phyloP scores from a whole-genome alignment of 2,329 filamentous ascomycete species.

The Zymoseptoria tritici region DNA sequence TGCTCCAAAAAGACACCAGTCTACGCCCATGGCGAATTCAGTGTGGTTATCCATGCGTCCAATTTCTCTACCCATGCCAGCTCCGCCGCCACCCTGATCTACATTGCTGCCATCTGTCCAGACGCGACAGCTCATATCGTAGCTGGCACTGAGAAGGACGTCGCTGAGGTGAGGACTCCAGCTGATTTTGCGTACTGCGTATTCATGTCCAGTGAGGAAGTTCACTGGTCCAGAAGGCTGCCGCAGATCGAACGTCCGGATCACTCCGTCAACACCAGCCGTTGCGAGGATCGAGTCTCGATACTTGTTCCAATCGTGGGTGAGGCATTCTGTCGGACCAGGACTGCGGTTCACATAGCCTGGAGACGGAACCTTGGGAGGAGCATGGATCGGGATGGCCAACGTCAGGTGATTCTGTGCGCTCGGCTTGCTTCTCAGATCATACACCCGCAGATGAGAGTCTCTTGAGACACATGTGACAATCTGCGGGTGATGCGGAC shows the following conservation, averaged over 20 bases:
- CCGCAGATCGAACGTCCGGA: constrained; percentile 86
- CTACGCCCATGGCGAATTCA: constrained; percentile 91
- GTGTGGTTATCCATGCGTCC: constrained; percentile 89
- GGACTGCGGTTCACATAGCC: constrained; percentile 34
- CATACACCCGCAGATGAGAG: constrained; percentile 82
- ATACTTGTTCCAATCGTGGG: constrained; percentile 99
- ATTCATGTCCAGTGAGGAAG: constrained; percentile 77
- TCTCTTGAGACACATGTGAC: constrained; percentile 85
- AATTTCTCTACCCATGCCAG: constrained; percentile 49
- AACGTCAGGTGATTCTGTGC: constrained; percentile 81
- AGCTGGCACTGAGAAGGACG: constrained; percentile 79
- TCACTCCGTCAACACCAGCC: constrained; percentile 76
- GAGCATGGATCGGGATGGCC: constrained; percentile 74
- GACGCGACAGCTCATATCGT: constrained; percentile 94
- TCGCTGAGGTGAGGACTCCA: constrained; percentile 95
- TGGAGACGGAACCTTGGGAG: constrained; percentile 46
- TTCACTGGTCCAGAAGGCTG: constrained; percentile 67
- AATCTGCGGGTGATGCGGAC: constrained; percentile 76
- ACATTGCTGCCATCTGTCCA: constrained; percentile 74
- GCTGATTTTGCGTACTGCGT: constrained; percentile 74
- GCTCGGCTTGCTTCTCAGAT: constrained; percentile 76
- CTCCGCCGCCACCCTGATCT: constrained; percentile 33
- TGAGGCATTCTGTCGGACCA: constrained; percentile 75
- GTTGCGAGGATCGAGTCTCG: constrained; percentile 75
- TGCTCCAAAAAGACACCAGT: constrained; percentile 94